Conservation (phyloP, 495 filamentous ascomycete species). For the Xylaria cubensis region DNA sequence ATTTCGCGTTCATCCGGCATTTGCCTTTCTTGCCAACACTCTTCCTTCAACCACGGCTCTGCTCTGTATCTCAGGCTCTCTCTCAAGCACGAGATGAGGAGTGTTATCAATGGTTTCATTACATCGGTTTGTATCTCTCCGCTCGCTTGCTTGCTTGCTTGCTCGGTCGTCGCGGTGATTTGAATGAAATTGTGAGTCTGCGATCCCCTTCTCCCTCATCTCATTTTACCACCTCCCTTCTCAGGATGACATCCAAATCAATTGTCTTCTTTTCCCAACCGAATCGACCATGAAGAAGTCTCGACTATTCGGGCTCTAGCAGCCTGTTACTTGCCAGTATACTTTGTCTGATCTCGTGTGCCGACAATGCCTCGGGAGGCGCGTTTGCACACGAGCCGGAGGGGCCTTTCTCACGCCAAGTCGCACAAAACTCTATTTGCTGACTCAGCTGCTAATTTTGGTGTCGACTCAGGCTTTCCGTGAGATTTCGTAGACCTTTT, state of each 20-base stretch:
- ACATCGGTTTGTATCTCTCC: background rate
- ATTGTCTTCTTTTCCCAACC: constrained; percentile 91
- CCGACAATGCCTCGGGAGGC: background rate
- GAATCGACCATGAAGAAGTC: constrained; percentile 94
- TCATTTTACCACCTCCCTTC: constrained; percentile 40
- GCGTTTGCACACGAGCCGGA: constrained; percentile 5
- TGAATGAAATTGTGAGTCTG: constrained; percentile 16
- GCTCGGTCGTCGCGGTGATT: background rate
- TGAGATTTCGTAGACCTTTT: background rate
- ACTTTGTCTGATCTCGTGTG: constrained; percentile 76
- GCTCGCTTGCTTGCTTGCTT: too few species aligned
- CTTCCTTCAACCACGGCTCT: background rate
- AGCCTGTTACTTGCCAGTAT: constrained; percentile 99
- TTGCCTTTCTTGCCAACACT: background rate
- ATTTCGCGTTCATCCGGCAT: background rate
- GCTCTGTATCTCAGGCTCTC: background rate
- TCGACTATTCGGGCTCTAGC: constrained; percentile 69
- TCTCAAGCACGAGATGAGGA: background rate
- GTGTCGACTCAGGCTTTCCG: background rate
- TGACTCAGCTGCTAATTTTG: constrained; percentile 13
- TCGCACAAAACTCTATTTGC: background rate
- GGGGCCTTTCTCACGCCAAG: constrained; percentile 12
- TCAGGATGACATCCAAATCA: constrained; percentile 81
- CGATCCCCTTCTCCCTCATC: background rate
- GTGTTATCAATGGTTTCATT: background rate